Conservation (phyloP, 1,284 basidiomycete species). For the Cerioporus squamosus region DNA sequence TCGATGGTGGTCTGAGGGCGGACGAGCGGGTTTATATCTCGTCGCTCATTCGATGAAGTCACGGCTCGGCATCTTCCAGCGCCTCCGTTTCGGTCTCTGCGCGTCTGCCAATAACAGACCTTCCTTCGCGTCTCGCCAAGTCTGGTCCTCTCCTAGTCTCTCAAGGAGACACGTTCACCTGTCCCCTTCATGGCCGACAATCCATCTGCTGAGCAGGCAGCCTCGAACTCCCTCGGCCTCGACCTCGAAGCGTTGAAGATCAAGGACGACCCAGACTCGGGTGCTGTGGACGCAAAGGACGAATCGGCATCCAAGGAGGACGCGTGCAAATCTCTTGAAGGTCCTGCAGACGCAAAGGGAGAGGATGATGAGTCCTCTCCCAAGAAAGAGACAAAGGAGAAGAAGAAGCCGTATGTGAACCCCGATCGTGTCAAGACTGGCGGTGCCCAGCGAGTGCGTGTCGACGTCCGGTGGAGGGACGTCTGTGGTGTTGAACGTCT, state of each 20-base stretch:
- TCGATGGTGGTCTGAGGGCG: slow-evolving; percentile 19
- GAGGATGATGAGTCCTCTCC: slow-evolving; percentile 14
- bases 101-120: slow-evolving; percentile 3
- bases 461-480: slow-evolving; percentile 3
- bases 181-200: slow-evolving; percentile 19
- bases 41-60: slow-evolving; percentile 27
- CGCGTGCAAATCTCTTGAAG: slow-evolving; percentile 7
- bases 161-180: background rate
- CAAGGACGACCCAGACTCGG: slow-evolving; percentile 27
- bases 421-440: slow-evolving; percentile 80
- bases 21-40: slow-evolving; percentile 21
- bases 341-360: slow-evolving; percentile 4
- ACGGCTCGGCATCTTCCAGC: slow-evolving; percentile 23
- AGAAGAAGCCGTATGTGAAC: slow-evolving; percentile 67
- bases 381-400: slow-evolving; percentile 30
- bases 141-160: slow-evolving; percentile 15
- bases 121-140: slow-evolving; percentile 22
- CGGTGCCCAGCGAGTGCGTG: slow-evolving; percentile 67
- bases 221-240: slow-evolving; percentile 68
- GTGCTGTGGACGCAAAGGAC: slow-evolving; percentile 10
- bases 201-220: slow-evolving; percentile 24
- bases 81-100: slow-evolving; percentile 8
- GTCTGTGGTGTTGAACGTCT: slow-evolving; percentile 19
- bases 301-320: slow-evolving; percentile 3
- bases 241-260: slow-evolving; percentile 57